These are phyloP conservation scores for Globisporangium echinulatum DNA, from an alignment of 352 stramenopile species.

Conservation along the genomic window DNA sequence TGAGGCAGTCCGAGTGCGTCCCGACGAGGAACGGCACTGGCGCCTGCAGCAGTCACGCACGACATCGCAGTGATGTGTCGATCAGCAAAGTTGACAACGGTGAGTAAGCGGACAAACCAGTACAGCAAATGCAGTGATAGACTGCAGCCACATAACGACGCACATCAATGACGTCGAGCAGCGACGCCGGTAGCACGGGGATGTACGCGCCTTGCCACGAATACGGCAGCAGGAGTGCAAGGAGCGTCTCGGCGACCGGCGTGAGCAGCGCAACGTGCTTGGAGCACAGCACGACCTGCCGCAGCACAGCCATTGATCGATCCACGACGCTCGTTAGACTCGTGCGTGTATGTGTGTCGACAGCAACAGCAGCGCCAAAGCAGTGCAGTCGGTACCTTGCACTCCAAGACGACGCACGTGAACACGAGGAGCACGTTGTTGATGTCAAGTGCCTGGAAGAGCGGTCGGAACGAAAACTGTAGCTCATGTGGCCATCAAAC, in stretches of 20 bases:
- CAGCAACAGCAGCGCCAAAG: too few relatives aligned
- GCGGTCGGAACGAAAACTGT: constrained; percentile 89
- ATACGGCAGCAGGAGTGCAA: constrained; percentile 91
- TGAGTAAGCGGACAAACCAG: not conserved
- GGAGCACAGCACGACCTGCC: constrained; percentile 88
- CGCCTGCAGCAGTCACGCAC: constrained; percentile 27
- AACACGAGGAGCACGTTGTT: constrained; percentile 91
- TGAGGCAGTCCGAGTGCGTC: constrained; percentile 79
- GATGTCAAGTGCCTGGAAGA: constrained; percentile 91
- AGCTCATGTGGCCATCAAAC: too few relatives aligned
- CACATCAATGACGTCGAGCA: constrained; percentile 93
- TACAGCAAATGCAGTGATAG: not conserved
- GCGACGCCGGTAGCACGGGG: constrained; percentile 86
- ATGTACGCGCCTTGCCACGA: constrained; percentile 94
- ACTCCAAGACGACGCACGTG: constrained; percentile 86
- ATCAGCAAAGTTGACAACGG: not conserved
- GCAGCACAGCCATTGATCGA: too few relatives aligned
- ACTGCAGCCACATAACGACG: constrained; percentile 4
- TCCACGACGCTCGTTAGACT: too few relatives aligned
- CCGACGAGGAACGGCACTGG: constrained; percentile 94
- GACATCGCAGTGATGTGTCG: not conserved
- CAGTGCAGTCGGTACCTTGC: constrained; percentile 44
- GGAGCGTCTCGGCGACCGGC: constrained; percentile 87
- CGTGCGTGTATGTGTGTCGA: not conserved
- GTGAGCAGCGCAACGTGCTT: constrained; percentile 87